These are phyloP conservation scores for Phoma herbarum DNA, from an alignment of 2,329 filamentous ascomycete species.

Conservation along the genomic window DNA sequence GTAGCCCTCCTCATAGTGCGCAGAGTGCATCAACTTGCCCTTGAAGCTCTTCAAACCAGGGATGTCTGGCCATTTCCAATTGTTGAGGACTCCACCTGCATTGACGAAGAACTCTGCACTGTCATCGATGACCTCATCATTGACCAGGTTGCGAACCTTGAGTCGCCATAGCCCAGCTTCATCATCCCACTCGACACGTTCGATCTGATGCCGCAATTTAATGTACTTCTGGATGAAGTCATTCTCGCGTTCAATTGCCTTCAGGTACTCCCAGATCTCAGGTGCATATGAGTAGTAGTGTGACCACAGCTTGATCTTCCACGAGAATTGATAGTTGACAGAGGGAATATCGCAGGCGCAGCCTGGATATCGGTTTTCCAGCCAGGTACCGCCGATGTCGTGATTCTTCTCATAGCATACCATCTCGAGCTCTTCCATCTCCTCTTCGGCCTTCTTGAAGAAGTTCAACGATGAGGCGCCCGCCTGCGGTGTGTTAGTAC, in stretches of 20 bases:
- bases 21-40: slow-evolving; percentile 57
- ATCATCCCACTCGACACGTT: slow-evolving; percentile 32
- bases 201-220: slow-evolving; percentile 29
- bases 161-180: slow-evolving; percentile 28
- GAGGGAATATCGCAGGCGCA: slow-evolving; percentile 49
- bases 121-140: slow-evolving; percentile 26
- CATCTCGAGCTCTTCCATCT: slow-evolving; percentile 53
- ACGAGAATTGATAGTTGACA: slow-evolving; percentile 56
- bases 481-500: no score
- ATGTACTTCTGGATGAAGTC: slow-evolving; percentile 42
- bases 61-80: slow-evolving; percentile 56
- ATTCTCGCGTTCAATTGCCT: slow-evolving; percentile 52
- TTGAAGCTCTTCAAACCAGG: slow-evolving; percentile 52
- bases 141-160: slow-evolving; percentile 27
- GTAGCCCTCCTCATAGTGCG: slow-evolving; percentile 53
- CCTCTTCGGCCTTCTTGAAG: slow-evolving; percentile 55
- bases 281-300: slow-evolving; percentile 55
- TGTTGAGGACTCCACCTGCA: slow-evolving; percentile 34
- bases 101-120: slow-evolving; percentile 39
- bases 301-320: slow-evolving; percentile 59
- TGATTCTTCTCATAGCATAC: slow-evolving; percentile 55
- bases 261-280: slow-evolving; percentile 61
- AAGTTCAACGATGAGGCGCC: slow-evolving; percentile 56
- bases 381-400: slow-evolving; percentile 54
- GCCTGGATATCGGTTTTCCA: slow-evolving; percentile 54